Percentiles rank a stretch among this genome's conserved stretches.
Evolutionary conservation across 306 rosid genomes (phyloP).

Genomic region (Quercus rubra): DNA sequence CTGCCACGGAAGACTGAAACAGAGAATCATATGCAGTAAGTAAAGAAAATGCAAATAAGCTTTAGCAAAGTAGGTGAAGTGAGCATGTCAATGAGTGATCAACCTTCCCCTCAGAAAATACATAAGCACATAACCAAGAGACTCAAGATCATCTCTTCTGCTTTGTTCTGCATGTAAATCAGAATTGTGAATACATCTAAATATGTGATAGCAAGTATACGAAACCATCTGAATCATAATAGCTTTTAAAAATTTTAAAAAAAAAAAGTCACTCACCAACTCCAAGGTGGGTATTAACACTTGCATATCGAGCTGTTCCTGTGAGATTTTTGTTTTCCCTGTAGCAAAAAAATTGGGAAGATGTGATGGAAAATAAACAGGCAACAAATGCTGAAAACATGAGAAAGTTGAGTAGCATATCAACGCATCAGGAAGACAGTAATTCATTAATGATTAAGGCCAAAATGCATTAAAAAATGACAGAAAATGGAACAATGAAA

Average conservation of each 20-base stretch:
- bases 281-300: slow-evolving; percentile 98
- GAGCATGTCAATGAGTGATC: slow-evolving; percentile 17
- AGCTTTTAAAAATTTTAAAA: not conserved
- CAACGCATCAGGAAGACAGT: not conserved
- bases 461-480: slow-evolving; percentile 8
- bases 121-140: slow-evolving; percentile 97
- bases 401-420: not conserved
- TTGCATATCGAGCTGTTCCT: slow-evolving; percentile 99
- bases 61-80: not conserved
- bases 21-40: slow-evolving; percentile 22
- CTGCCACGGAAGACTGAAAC: slow-evolving; percentile 97
- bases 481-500: not conserved
- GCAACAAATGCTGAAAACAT: not conserved
- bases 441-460: not conserved
- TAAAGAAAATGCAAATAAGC: slow-evolving; percentile 14
- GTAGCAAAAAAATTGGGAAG: slow-evolving; percentile 5
- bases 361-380: not conserved
- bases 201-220: not conserved
- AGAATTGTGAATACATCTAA: slow-evolving; percentile 4
- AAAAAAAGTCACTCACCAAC: slow-evolving; percentile 63
- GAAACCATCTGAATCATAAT: slow-evolving; percentile 12
- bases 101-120: slow-evolving; percentile 98
- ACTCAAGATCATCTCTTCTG: slow-evolving; percentile 99
- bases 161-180: slow-evolving; percentile 79
- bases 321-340: slow-evolving; percentile 99